Base-by-base conservation (phyloP, 768 basidiomycete genomes). In the Mrakia gelida region DNA sequence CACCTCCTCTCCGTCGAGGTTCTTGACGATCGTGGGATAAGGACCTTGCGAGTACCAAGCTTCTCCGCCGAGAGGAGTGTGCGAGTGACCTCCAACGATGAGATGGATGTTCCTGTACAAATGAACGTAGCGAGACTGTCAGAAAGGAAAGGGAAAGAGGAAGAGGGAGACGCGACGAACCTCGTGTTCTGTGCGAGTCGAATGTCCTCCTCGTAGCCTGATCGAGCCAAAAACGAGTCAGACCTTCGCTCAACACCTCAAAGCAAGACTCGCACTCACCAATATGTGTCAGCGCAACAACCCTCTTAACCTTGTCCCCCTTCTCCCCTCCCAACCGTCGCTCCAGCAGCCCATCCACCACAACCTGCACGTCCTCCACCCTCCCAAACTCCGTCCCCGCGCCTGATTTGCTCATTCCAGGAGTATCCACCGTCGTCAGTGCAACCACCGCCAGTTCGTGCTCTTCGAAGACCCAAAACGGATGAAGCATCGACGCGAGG, bases 201-300 rank as follows among this genome's bases (percentile, higher is more conserved):
- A 74, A 86, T 85, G 80, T 87, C 87, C 56, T 85, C 79, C 43
- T 85, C 85, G 79, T 87, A 87, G 56, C 81, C 45, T 49, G n/a
- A n/a, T n/a, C n/a, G n/a, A n/a, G n/a, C n/a, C n/a, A n/a, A n/a
- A n/a, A n/a, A n/a, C n/a, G n/a, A n/a, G n/a, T n/a, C n/a, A n/a
- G n/a, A n/a, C n/a, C n/a, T n/a, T n/a, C n/a, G n/a, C n/a, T n/a
- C n/a, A n/a, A n/a, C 45, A 49, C n/a, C n/a, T n/a, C n/a, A n/a
- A n/a, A n/a, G n/a, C n/a, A n/a, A n/a, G n/a, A n/a, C n/a, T n/a
- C n/a, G n/a, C n/a, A n/a, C 45, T 49, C 15, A 49, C 45, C 87
- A 71, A 87, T 87, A 75, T 88, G 87, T 0, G 87, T 87, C 72
- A 88, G 82, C 11, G 86, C 87, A 59, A 87, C 83, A 59, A 88